These are phyloP conservation scores for Ormosia emarginata DNA, from an alignment of 306 rosid genomes.

Conservation along the genomic window DNA sequence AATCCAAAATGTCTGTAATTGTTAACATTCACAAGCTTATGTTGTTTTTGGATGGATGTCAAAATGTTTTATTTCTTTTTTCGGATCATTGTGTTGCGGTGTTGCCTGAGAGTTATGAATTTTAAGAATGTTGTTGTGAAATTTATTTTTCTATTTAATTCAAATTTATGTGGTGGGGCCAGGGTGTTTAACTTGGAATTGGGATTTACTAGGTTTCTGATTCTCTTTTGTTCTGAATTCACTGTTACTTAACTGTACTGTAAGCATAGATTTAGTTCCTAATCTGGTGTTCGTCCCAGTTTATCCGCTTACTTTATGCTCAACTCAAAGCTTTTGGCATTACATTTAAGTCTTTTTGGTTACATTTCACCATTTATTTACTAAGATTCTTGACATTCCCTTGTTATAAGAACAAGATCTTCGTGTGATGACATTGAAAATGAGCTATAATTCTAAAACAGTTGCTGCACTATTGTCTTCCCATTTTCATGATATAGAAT, in stretches of 20 bases:
- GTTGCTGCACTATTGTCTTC: neutral
- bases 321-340: neutral
- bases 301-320: neutral
- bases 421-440: neutral
- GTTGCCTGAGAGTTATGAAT: neutral
- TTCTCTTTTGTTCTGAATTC: conserved; percentile 17
- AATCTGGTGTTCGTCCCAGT: neutral
- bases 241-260: neutral
- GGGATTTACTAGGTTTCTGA: conserved; percentile 24
- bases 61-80: no score
- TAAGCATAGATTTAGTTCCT: neutral
- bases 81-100: no score
- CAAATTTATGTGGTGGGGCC: conserved; percentile 3
- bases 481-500: neutral
- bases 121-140: neutral
- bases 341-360: neutral
- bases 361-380: no score
- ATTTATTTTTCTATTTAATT: neutral
- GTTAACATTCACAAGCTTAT: no score
- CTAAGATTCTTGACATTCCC: neutral
- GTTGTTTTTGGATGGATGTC: no score
- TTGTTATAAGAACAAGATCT: neutral
- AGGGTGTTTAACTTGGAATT: conserved; percentile 11
- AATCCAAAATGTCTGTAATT: no score
- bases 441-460: neutral